A percentile compares a stretch with the other conserved stretches of the same genome.
These are phyloP conservation scores for Dissoconium aciculare DNA, from an alignment of 2,329 filamentous ascomycete species.

Conservation along the genomic window DNA sequence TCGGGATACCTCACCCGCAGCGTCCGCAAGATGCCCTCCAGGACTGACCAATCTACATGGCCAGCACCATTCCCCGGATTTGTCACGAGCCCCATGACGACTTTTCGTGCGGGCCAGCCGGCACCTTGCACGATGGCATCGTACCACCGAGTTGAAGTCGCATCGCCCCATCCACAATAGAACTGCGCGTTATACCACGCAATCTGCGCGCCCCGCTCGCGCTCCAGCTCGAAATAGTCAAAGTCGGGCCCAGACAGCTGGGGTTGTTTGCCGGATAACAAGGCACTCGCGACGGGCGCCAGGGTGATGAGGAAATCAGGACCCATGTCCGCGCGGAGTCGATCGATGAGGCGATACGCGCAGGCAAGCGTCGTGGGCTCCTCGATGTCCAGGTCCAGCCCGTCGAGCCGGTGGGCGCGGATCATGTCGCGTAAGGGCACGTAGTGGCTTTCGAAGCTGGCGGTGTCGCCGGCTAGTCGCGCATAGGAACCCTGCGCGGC, in stretches of 20 bases:
- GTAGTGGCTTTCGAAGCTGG: slow-evolving; percentile 61
- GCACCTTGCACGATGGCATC: slow-evolving; percentile 40
- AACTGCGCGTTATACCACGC: slow-evolving; percentile 86
- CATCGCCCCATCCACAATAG: slow-evolving; percentile 77
- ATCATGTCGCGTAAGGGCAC: slow-evolving; percentile 51
- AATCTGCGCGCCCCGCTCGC: slow-evolving; percentile 49
- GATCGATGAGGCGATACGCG: slow-evolving; percentile 37
- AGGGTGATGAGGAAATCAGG: slow-evolving; percentile 59
- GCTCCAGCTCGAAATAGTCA: slow-evolving; percentile 60
- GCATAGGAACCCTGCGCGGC: slow-evolving; percentile 60
- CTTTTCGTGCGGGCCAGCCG: slow-evolving; percentile 57
- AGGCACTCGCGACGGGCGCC: slow-evolving; percentile 64
- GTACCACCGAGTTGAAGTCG: slow-evolving; percentile 37
- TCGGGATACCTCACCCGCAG: slow-evolving; percentile 46
- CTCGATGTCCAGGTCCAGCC: slow-evolving; percentile 67
- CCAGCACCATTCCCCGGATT: slow-evolving; percentile 52
- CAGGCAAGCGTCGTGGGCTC: slow-evolving; percentile 56
- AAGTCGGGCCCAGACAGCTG: slow-evolving; percentile 60
- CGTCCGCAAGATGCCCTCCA: slow-evolving; percentile 42
- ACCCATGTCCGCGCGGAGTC: slow-evolving; percentile 49
- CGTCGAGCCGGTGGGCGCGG: slow-evolving; percentile 46
- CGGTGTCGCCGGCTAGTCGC: slow-evolving; percentile 40
- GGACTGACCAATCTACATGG: slow-evolving; percentile 41
- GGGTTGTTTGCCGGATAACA: slow-evolving; percentile 37
- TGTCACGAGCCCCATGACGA: slow-evolving; percentile 71